phyloP scores from a whole-genome alignment of 148 eudicot genomes.

The Rhododendron ovatum region DNA sequence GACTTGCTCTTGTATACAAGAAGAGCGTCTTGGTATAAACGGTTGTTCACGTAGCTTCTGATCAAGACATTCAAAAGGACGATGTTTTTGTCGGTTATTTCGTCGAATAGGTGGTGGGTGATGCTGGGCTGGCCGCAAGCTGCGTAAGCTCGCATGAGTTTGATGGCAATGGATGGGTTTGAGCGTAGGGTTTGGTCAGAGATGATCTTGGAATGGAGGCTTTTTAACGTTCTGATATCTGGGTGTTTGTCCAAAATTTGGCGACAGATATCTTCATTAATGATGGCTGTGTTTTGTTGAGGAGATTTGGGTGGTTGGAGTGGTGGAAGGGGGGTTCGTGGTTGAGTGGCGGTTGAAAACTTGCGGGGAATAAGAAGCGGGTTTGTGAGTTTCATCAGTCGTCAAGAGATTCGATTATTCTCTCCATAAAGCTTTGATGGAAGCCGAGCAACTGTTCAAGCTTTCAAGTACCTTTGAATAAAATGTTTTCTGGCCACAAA shows the following conservation, averaged over 20 bases:
- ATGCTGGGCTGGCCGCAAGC: conserved; percentile 35
- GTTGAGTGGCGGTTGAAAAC: conserved; percentile 31
- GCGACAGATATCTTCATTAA: conserved; percentile 35
- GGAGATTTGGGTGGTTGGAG: conserved; percentile 3
- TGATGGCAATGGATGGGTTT: conserved; percentile 51
- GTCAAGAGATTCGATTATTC: neutral
- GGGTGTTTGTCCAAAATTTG: conserved; percentile 54
- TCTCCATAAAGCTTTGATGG: neutral
- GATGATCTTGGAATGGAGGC: conserved; percentile 48
- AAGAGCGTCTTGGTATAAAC: conserved; percentile 46
- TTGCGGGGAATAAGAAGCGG: conserved; percentile 25
- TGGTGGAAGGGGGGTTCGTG: conserved; percentile 6
- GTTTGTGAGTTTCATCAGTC: neutral
- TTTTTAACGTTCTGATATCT: conserved; percentile 48
- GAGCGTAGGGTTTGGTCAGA: conserved; percentile 31
- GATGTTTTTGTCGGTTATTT: conserved; percentile 52
- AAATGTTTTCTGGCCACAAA: too few species aligned
- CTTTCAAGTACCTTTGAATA: too few species aligned
- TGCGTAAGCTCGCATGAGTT: conserved; percentile 70
- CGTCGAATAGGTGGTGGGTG: conserved; percentile 66
- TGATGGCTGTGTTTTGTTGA: conserved; percentile 17
- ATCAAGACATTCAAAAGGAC: conserved; percentile 75
- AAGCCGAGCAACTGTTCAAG: neutral
- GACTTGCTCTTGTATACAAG: conserved; percentile 42
- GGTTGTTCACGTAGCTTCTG: conserved; percentile 67